Conservation (phyloP, 179 eudicot species). For the Carnegiea gigantea region DNA sequence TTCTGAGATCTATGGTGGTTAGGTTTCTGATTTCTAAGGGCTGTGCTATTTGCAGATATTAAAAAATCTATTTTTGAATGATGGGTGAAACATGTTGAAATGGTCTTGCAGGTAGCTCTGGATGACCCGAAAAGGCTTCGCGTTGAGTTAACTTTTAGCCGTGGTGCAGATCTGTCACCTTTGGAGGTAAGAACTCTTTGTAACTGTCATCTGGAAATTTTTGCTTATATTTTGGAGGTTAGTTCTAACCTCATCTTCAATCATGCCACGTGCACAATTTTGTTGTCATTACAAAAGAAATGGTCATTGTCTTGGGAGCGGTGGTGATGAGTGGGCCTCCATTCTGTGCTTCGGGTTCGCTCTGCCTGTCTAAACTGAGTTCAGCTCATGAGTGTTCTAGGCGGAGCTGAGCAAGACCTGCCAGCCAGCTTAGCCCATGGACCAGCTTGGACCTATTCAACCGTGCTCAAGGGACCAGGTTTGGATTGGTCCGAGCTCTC, state of each 20-base stretch:
- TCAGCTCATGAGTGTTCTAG: too few species aligned
- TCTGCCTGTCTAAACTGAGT: too few species aligned
- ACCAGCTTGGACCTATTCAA: too few species aligned
- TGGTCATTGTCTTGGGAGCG: neutral
- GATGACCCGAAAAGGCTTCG: slow-evolving; percentile 91
- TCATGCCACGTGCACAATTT: neutral
- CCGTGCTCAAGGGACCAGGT: too few species aligned
- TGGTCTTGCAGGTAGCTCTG: slow-evolving; percentile 60
- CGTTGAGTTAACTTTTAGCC: slow-evolving; percentile 91
- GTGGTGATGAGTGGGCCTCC: too few species aligned
- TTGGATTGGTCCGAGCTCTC: too few species aligned
- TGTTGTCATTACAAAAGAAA: neutral
- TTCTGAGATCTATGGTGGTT: neutral
- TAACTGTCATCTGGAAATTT: neutral
- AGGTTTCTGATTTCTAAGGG: neutral
- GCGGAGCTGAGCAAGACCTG: too few species aligned
- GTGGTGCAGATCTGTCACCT: slow-evolving; percentile 97
- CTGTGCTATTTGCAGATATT: neutral
- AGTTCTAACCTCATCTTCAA: neutral
- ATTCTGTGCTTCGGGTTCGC: too few species aligned
- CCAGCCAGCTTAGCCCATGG: too few species aligned
- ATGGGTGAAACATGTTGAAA: slow-evolving; percentile 1
- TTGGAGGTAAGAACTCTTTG: slow-evolving; percentile 62
- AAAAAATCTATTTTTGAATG: neutral
- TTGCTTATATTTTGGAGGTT: too few species aligned